Conservation (phyloP, 2,329 filamentous ascomycete species). For the Penicillium polonicum region DNA sequence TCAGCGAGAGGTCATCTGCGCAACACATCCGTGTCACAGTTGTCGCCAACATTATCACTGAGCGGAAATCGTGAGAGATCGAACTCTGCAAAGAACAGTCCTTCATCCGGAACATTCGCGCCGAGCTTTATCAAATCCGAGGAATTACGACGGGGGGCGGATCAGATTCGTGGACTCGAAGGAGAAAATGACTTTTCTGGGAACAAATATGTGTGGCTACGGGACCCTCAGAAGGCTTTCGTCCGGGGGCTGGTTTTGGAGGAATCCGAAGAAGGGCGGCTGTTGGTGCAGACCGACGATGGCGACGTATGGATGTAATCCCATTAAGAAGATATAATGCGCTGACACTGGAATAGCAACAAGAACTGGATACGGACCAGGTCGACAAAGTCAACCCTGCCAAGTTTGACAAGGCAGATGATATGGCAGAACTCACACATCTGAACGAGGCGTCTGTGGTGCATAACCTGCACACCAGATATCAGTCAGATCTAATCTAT, state of each 20-base stretch:
- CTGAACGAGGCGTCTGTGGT: conserved; percentile 97
- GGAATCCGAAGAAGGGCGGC: conserved; percentile 65
- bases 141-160: conserved; percentile 61
- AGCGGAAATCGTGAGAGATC: conserved; percentile 48
- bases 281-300: conserved; percentile 91
- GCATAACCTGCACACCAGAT: conserved; percentile 92
- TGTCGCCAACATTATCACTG: conserved; percentile 47
- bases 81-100: conserved; percentile 64
- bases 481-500: conserved; percentile 92
- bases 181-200: conserved; percentile 99
- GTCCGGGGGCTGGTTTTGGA: conserved; percentile 90
- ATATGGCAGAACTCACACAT: conserved; percentile 98
- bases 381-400: conserved; percentile 99
- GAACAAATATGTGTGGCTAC: conserved; percentile 97
- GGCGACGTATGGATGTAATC: conserved; percentile 65
- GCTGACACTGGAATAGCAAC: conserved; percentile 60
- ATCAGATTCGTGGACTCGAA: conserved; percentile 71
- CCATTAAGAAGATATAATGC: not conserved
- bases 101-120: conserved; percentile 79
- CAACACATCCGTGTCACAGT: conserved; percentile 66
- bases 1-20: conserved; percentile 60
- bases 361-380: conserved; percentile 78
- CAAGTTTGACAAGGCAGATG: conserved; percentile 98
- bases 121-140: conserved; percentile 94
- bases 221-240: conserved; percentile 82